These are phyloP conservation scores for Colletotrichum viniferum DNA, from an alignment of 2,329 filamentous ascomycete genomes.

Conservation along the genomic window DNA sequence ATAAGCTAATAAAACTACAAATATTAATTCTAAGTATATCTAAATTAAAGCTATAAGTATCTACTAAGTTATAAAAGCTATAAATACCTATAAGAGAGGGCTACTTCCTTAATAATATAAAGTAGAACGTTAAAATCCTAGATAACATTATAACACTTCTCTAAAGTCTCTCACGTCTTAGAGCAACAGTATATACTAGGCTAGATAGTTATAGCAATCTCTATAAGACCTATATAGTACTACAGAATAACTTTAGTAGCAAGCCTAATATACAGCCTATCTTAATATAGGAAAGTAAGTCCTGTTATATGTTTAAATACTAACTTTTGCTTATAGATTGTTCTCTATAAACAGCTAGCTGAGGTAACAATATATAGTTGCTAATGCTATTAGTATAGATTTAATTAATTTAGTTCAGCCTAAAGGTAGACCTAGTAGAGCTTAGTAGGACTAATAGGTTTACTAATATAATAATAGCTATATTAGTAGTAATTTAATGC, in stretches of 20 bases:
- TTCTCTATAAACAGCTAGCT: slow-evolving; percentile 59
- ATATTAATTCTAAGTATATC: not conserved
- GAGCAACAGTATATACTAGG: not conserved
- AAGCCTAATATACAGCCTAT: slow-evolving; percentile 58
- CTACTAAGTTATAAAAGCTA: not conserved
- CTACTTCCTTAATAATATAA: not conserved
- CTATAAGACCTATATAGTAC: slow-evolving; percentile 13
- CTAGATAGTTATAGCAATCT: not conserved
- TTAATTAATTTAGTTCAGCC: slow-evolving; percentile 39
- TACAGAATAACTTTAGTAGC: slow-evolving; percentile 59
- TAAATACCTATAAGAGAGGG: not conserved
- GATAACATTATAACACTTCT: not conserved
- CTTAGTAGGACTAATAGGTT: not conserved
- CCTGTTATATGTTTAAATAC: slow-evolving; percentile 60
- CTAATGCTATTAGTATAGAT: slow-evolving; percentile 38
- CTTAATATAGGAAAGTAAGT: slow-evolving; percentile 56
- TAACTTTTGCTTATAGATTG: slow-evolving; percentile 61
- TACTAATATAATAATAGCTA: too few relatives aligned
- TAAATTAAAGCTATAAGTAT: not conserved
- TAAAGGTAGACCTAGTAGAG: slow-evolving; percentile 12
- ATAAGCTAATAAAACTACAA: not conserved
- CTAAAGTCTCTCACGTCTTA: not conserved
- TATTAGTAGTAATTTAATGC: too few relatives aligned
- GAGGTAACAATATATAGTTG: slow-evolving; percentile 42
- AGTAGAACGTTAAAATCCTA: not conserved